A percentile compares a stretch with the other conserved stretches of the same genome.
These are phyloP conservation scores for Sphaerobolus stellatus DNA, from an alignment of 1,284 basidiomycete species.

Conservation along the genomic window DNA sequence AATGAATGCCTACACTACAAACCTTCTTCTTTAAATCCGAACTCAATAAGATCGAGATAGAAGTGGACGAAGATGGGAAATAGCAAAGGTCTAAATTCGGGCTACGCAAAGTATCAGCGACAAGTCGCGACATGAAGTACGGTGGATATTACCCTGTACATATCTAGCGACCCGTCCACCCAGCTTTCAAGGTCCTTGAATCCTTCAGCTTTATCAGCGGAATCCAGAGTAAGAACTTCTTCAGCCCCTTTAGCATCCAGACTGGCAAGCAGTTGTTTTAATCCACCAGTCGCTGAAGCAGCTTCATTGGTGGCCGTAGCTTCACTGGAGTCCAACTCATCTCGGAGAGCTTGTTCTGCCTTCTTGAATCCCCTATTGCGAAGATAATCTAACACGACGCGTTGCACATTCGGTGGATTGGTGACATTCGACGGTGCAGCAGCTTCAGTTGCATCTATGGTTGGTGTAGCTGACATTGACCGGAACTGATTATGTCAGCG, in stretches of 20 bases:
- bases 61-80: slow-evolving; percentile 98
- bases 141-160: slow-evolving; percentile 61
- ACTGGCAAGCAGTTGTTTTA: slow-evolving; percentile 62
- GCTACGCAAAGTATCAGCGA: slow-evolving; percentile 45
- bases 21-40: slow-evolving; percentile 89
- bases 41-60: slow-evolving; percentile 91
- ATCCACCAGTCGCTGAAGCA: slow-evolving; percentile 16
- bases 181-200: slow-evolving; percentile 89
- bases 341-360: slow-evolving; percentile 73
- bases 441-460: too few relatives aligned
- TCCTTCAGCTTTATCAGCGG: slow-evolving; percentile 86
- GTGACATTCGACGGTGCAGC: too few relatives aligned
- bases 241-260: slow-evolving; percentile 77
- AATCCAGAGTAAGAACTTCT: slow-evolving; percentile 80
- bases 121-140: too few relatives aligned
- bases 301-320: slow-evolving; percentile 20
- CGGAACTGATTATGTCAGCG: too few relatives aligned
- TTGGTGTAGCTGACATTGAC: too few relatives aligned
- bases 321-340: slow-evolving; percentile 52
- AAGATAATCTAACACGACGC: slow-evolving; percentile 81
- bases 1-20: slow-evolving; percentile 27
- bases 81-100: slow-evolving; percentile 89
- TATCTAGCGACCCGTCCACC: slow-evolving; percentile 87
- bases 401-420: too few relatives aligned
- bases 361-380: slow-evolving; percentile 76